Evolutionary conservation across 2,329 filamentous ascomycete species (phyloP), one percentile per base, ranked within the genome.

Genomic region (Penicillium sp.): DNA sequence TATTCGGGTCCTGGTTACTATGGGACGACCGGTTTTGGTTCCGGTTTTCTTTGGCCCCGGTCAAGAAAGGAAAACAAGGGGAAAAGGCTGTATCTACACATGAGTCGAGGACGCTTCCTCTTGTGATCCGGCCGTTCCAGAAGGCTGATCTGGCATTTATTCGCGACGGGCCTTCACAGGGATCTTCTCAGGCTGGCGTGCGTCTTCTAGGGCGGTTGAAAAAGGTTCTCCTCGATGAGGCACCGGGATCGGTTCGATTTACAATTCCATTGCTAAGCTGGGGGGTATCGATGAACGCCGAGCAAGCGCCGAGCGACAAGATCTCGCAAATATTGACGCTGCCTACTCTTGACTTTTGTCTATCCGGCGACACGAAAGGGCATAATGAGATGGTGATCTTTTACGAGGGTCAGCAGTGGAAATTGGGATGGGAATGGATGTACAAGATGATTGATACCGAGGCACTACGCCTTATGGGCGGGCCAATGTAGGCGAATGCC

Each of bases 21-120:
- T 79, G 74, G 65, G 75, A 79, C 49, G 65, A 69, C 31, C 66
- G 76, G 13, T 78, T 66, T 55, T 80, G 76, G 76, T 62, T 79
- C 32, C 66, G 64, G 2, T 38, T 78, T 8, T 51, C 56, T 17
- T 62, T 71, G 12, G 38, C 48, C 3, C 32, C 44, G 1, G 30
- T 12, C n/a, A 14, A 35, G 9, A 14, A 20, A 43, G 18, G 18
- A 5, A 22, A 22, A 9, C 5, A 22, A 22, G 18, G 9, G 18
- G 9, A 9, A 22, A 5, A 22, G 5, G 9, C 5, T 22, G 18
- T 9, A 5, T 9, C 18, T 5, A 9, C n/a, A 23, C 32, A 31
- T 2, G 30, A 6, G 4, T 9, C 14, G 9, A 15, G 32, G 10
- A 22, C 17, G 17, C 14, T 49, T 27, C 41, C 47, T 1, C 40